Conservation (phyloP, 2,329 filamentous ascomycete genomes). For the Calonectria ilicicola region DNA sequence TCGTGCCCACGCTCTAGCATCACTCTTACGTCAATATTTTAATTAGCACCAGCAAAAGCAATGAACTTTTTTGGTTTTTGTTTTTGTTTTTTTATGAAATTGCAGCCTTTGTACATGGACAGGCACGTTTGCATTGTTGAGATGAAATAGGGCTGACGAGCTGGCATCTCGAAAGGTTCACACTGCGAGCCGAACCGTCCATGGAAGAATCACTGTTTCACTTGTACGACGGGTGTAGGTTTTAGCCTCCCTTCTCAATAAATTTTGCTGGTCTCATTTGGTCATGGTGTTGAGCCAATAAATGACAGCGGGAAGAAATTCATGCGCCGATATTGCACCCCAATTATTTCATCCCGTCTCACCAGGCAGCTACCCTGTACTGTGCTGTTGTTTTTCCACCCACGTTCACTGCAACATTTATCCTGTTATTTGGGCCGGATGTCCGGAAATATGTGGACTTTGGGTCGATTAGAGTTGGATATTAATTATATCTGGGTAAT, state of each 20-base stretch:
- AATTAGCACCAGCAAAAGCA: background rate
- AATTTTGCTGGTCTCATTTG: background rate
- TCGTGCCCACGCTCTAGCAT: background rate
- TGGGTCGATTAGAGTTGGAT: background rate
- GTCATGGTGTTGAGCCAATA: background rate
- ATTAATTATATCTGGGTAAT: background rate
- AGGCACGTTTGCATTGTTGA: background rate
- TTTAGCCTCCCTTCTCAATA: background rate
- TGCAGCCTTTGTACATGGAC: background rate
- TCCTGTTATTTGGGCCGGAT: too few species aligned
- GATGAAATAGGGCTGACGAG: slow-evolving; percentile 3
- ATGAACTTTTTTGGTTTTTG: background rate
- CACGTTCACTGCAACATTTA: background rate
- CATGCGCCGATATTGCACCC: background rate
- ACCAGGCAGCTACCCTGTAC: background rate
- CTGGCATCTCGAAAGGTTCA: background rate
- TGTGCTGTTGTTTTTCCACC: too few species aligned
- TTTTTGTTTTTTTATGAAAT: background rate
- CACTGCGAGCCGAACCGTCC: background rate
- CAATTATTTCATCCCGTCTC: background rate
- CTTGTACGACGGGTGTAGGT: background rate
- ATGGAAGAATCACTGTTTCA: background rate
- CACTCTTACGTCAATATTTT: background rate
- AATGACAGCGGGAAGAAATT: background rate
- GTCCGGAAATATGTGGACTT: background rate